These are phyloP conservation scores for Phalaenopsis equestris DNA, from an alignment of 106 monocot genomes.

Conservation along the genomic window DNA sequence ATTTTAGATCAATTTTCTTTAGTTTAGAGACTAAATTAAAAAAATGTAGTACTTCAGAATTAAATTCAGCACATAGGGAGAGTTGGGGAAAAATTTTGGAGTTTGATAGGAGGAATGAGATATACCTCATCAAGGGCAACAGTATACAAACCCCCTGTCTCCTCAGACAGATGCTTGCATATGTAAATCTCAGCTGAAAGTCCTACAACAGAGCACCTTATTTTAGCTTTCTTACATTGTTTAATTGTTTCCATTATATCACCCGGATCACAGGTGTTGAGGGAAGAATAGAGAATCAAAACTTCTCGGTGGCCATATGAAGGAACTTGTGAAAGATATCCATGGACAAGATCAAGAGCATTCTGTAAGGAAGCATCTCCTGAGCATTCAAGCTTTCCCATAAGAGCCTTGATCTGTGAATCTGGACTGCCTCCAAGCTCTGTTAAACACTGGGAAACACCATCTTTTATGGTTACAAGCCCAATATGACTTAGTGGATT, in stretches of 20 bases:
- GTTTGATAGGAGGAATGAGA: neutral
- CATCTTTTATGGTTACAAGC: slow-evolving; percentile 81
- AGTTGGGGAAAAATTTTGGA: no score
- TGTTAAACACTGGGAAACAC: slow-evolving; percentile 78
- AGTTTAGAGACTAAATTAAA: no score
- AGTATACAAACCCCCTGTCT: slow-evolving; percentile 86
- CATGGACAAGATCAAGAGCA: slow-evolving; percentile 83
- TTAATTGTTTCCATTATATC: slow-evolving; percentile 85
- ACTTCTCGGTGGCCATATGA: slow-evolving; percentile 97
- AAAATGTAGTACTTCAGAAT: no score
- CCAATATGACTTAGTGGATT: slow-evolving; percentile 95
- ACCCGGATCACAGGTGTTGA: slow-evolving; percentile 90
- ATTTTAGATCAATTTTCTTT: no score
- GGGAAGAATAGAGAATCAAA: slow-evolving; percentile 82
- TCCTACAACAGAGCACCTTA: slow-evolving; percentile 89
- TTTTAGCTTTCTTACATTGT: slow-evolving; percentile 82
- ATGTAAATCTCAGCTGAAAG: slow-evolving; percentile 86
- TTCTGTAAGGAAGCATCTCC: slow-evolving; percentile 94
- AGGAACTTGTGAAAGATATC: slow-evolving; percentile 66
- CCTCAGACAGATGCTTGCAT: slow-evolving; percentile 84
- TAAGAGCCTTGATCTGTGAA: slow-evolving; percentile 82
- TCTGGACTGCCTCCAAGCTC: slow-evolving; percentile 93
- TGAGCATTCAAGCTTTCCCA: slow-evolving; percentile 92
- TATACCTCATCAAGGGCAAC: slow-evolving; percentile 86
- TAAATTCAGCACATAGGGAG: no score